Percentiles rank a stretch among this genome's conserved stretches.
Conservation (phyloP, 495 filamentous ascomycete species). For the Parmelia sp. region DNA sequence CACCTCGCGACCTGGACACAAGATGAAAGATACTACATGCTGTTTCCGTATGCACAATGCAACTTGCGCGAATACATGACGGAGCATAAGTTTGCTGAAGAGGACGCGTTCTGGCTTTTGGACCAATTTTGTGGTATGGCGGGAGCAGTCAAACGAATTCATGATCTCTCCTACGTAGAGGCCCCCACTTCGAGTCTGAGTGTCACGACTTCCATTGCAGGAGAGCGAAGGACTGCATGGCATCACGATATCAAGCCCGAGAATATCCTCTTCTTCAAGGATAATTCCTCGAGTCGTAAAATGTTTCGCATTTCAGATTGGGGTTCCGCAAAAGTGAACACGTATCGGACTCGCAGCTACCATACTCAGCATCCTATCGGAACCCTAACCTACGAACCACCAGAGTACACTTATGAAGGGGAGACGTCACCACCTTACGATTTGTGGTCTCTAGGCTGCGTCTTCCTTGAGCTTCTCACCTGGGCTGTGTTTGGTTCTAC, state of each 20-base stretch:
- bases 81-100: neutral
- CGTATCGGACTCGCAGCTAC: constrained; percentile 11
- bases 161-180: constrained; percentile 15
- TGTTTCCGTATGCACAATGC: constrained; percentile 29
- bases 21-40: constrained; percentile 21
- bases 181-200: neutral
- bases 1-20: constrained; percentile 21
- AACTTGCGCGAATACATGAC: constrained; percentile 27
- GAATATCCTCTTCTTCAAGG: constrained; percentile 33
- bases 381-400: constrained; percentile 40
- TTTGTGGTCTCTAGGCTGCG: constrained; percentile 46
- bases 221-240: constrained; percentile 10
- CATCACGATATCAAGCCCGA: constrained; percentile 34
- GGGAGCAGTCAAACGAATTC: constrained; percentile 21
- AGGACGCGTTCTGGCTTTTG: constrained; percentile 21
- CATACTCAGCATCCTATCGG: neutral
- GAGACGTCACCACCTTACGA: constrained; percentile 40
- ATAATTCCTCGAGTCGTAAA: constrained; percentile 3
- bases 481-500: constrained; percentile 13
- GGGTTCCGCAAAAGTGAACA: constrained; percentile 15
- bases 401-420: constrained; percentile 36
- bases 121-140: constrained; percentile 26
- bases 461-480: constrained; percentile 38
- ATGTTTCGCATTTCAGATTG: constrained; percentile 27
- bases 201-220: neutral